Conservation (phyloP, 768 basidiomycete species). For the Trametes meyenii region DNA sequence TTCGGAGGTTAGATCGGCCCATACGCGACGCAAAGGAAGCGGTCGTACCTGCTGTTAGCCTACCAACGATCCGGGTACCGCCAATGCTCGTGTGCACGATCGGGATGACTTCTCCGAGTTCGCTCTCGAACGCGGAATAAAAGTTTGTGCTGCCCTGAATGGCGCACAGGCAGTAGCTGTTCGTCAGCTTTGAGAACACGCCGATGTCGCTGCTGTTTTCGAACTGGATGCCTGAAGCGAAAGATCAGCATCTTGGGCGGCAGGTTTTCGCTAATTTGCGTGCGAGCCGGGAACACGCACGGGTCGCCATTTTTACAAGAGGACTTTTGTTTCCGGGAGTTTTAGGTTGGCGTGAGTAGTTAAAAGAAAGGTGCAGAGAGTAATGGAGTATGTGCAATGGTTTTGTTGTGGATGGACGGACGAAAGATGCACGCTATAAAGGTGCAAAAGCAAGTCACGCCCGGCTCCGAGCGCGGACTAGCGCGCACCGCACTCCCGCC, state of each 20-base stretch:
- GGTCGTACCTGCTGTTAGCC: constrained; percentile 81
- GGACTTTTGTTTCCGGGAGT: background rate
- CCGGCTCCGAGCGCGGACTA: constrained; percentile 19
- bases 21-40: background rate
- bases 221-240: constrained; percentile 77
- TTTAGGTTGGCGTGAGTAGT: background rate
- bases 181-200: constrained; percentile 96
- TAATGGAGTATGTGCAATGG: background rate
- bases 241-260: background rate
- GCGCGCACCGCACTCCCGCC: background rate
- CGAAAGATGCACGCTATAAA: background rate
- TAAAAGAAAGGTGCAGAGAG: too few relatives aligned
- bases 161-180: constrained; percentile 94
- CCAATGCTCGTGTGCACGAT: constrained; percentile 96
- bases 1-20: background rate
- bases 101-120: constrained; percentile 90
- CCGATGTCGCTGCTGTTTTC: constrained; percentile 96
- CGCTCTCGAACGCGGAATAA: constrained; percentile 95
- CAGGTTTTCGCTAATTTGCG: background rate
- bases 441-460: constrained; percentile 9
- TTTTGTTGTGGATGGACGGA: background rate
- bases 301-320: constrained; percentile 59
- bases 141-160: constrained; percentile 97
- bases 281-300: constrained; percentile 40
- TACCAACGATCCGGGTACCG: constrained; percentile 91